Evolutionary conservation across 305 asterid genomes (phyloP).

Genomic region (Fraxinus angustifolia): DNA sequence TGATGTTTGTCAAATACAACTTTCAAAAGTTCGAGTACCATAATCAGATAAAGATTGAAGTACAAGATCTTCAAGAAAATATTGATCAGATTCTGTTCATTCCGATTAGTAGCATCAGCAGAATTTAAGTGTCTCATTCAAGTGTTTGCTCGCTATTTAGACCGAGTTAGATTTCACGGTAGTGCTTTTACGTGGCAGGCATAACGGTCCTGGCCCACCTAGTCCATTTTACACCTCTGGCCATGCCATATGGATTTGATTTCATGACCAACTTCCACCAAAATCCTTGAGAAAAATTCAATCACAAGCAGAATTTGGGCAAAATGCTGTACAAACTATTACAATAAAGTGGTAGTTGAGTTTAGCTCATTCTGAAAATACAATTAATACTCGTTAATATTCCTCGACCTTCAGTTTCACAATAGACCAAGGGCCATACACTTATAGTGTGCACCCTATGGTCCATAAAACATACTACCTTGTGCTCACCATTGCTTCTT

Average conservation of each 20-base stretch:
- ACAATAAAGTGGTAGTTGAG: neutral
- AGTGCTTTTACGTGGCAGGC: neutral
- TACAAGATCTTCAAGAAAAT: no score
- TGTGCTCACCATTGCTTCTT: constrained; percentile 56
- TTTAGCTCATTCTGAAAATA: neutral
- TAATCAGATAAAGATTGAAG: no score
- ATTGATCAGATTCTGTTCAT: no score
- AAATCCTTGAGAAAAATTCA: neutral
- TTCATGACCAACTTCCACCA: neutral
- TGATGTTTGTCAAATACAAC: no score
- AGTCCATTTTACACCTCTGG: neutral
- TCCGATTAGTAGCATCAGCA: no score
- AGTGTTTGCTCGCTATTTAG: no score
- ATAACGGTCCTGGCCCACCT: neutral
- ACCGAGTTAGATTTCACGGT: no score
- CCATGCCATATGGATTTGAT: neutral
- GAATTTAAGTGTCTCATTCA: no score
- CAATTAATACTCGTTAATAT: neutral
- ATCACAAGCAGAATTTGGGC: neutral
- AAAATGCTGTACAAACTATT: neutral
- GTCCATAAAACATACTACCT: neutral
- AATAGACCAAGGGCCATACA: neutral
- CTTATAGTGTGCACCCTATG: neutral
- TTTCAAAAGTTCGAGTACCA: no score
- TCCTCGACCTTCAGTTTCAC: neutral